A percentile compares a stretch with the other conserved stretches of the same genome.
Evolutionary conservation across 2,329 filamentous ascomycete genomes (phyloP).

Genomic region (Cladosporium sp.): DNA sequence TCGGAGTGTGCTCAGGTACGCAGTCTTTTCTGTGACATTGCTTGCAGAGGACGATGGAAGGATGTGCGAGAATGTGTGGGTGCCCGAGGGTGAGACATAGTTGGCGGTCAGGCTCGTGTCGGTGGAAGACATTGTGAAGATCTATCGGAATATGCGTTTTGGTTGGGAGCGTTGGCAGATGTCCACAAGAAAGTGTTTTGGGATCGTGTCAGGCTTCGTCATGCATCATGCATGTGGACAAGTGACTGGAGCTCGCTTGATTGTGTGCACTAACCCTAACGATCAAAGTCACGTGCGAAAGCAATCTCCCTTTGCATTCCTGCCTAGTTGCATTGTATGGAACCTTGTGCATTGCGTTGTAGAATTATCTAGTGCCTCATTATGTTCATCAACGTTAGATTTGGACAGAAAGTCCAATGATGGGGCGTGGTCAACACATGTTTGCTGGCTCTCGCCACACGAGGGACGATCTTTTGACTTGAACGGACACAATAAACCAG

Average conservation of each 20-base stretch:
- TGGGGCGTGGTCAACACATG: too few relatives aligned
- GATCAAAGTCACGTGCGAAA: neutral
- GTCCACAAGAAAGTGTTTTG: neutral
- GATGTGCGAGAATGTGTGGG: slow-evolving; percentile 27
- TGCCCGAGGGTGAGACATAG: slow-evolving; percentile 30
- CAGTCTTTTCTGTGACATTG: slow-evolving; percentile 50
- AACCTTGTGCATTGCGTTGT: too few relatives aligned
- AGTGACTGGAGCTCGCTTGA: neutral
- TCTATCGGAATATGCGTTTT: neutral
- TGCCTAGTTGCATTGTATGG: neutral
- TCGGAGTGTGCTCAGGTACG: slow-evolving; percentile 62
- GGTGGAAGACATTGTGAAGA: neutral
- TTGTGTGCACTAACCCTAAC: neutral
- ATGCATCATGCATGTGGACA: too few relatives aligned
- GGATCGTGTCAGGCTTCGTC: neutral
- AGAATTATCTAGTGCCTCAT: neutral
- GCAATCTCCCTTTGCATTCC: neutral
- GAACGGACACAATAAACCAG: neutral
- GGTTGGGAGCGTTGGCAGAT: neutral
- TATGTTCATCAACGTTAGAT: too few relatives aligned
- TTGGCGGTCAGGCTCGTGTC: slow-evolving; percentile 25
- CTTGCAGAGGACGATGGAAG: slow-evolving; percentile 21
- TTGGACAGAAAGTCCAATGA: too few relatives aligned
- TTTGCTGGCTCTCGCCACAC: neutral
- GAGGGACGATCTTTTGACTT: neutral